Percentiles rank a stretch among this genome's conserved stretches.
These are phyloP conservation scores for Daldinia loculata DNA, from an alignment of 495 filamentous ascomycete species.

Conservation along the genomic window DNA sequence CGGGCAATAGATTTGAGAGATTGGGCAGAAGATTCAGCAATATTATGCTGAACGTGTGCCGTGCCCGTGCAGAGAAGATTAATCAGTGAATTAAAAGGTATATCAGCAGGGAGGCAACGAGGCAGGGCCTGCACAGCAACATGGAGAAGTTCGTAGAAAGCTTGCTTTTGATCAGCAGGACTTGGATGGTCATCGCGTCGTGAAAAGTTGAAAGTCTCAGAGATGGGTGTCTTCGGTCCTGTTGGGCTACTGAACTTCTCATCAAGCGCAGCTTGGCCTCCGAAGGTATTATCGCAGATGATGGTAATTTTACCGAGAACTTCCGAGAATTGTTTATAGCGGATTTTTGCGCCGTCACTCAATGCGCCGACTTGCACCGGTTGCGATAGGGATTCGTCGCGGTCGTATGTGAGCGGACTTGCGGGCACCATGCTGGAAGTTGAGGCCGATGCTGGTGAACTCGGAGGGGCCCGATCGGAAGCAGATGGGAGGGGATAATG, in stretches of 20 bases:
- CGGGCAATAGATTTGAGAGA: slow-evolving; percentile 94
- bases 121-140: slow-evolving; percentile 95
- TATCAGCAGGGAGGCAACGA: slow-evolving; percentile 87
- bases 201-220: slow-evolving; percentile 90
- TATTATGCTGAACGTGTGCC: slow-evolving; percentile 91
- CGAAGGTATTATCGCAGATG: slow-evolving; percentile 95
- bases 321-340: slow-evolving; percentile 90
- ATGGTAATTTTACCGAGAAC: slow-evolving; percentile 95
- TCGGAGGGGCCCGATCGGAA: slow-evolving; percentile 57
- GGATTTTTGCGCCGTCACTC: slow-evolving; percentile 77
- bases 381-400: slow-evolving; percentile 69
- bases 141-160: slow-evolving; percentile 94
- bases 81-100: slow-evolving; percentile 92
- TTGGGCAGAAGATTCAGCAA: slow-evolving; percentile 89
- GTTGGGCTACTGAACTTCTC: slow-evolving; percentile 84
- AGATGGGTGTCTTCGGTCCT: slow-evolving; percentile 92
- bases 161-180: slow-evolving; percentile 84
- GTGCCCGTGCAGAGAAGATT: slow-evolving; percentile 97
- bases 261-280: slow-evolving; percentile 92
- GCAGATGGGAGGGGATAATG: slow-evolving; percentile 55
- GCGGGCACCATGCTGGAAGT: slow-evolving; percentile 46
- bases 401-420: slow-evolving; percentile 41
- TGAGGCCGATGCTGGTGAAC: slow-evolving; percentile 62
- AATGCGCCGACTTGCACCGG: slow-evolving; percentile 80
- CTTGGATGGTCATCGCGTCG: slow-evolving; percentile 80